Evolutionary conservation across 2,329 filamentous ascomycete genomes (phyloP).

Genomic region (Aspergillus felis): DNA sequence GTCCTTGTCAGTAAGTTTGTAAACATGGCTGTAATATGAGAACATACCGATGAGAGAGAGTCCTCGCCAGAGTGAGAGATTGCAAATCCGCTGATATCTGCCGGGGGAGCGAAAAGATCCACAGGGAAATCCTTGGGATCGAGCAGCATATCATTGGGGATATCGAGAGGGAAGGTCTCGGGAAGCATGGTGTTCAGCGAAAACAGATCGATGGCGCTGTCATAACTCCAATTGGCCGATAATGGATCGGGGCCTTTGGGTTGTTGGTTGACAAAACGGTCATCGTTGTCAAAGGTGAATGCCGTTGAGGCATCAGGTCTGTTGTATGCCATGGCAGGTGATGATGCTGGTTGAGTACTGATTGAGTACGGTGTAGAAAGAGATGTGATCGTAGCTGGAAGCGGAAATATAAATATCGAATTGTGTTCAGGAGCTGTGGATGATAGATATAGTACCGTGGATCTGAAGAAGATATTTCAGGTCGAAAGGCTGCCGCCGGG

Average conservation of each 20-base stretch:
- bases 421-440: neutral
- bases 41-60: conserved; percentile 19
- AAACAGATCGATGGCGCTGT: conserved; percentile 33
- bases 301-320: conserved; percentile 3
- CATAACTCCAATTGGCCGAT: conserved; percentile 35
- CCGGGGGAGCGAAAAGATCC: conserved; percentile 27
- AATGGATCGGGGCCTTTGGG: conserved; percentile 28
- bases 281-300: conserved; percentile 11
- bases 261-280: conserved; percentile 5
- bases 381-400: neutral
- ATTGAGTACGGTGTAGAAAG: neutral
- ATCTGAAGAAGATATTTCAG: conserved; percentile 9
- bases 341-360: neutral
- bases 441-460: conserved; percentile 10
- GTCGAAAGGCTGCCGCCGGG: neutral
- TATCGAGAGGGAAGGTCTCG: conserved; percentile 27
- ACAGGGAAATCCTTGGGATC: conserved; percentile 29
- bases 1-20: neutral
- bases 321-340: conserved; percentile 10
- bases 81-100: conserved; percentile 28
- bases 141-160: conserved; percentile 26
- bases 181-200: conserved; percentile 29
- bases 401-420: neutral
- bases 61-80: conserved; percentile 29
- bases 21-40: conserved; percentile 16